phyloP scores from a whole-genome alignment of 106 monocot genomes.

The Platanthera guangdongensis region DNA sequence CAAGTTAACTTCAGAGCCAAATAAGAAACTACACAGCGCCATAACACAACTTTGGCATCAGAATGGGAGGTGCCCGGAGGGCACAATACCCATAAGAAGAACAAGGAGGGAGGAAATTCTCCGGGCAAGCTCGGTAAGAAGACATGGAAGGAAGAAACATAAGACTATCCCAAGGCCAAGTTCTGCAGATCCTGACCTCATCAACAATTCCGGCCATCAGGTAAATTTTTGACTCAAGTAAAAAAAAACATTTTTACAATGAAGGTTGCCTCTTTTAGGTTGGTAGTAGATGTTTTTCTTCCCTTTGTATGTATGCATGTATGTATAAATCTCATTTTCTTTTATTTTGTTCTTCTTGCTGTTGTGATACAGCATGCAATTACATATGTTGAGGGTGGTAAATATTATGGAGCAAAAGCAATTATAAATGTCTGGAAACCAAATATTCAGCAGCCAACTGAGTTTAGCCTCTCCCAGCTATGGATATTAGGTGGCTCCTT shows the following conservation, averaged over 20 bases:
- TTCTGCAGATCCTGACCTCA: constrained; percentile 53
- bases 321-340: constrained; percentile 4
- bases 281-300: not conserved
- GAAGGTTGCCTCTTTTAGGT: not conserved
- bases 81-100: constrained; percentile 87
- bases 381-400: constrained; percentile 87
- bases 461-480: constrained; percentile 91
- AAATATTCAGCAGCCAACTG: constrained; percentile 71
- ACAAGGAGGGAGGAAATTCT: constrained; percentile 66
- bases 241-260: not conserved
- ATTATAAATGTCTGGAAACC: constrained; percentile 97
- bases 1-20: constrained; percentile 23
- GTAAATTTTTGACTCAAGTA: constrained; percentile 12
- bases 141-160: constrained; percentile 73
- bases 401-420: constrained; percentile 90
- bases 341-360: constrained; percentile 20
- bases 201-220: constrained; percentile 75
- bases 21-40: constrained; percentile 3
- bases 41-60: constrained; percentile 66
- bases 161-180: constrained; percentile 36
- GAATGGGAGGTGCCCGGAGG: constrained; percentile 66
- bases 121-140: constrained; percentile 55
- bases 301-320: not conserved
- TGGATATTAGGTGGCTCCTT: constrained; percentile 91
- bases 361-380: constrained; percentile 66